These are phyloP conservation scores for Calonectria pseudoreteaudii DNA, from an alignment of 2,329 filamentous ascomycete genomes.

Conservation along the genomic window DNA sequence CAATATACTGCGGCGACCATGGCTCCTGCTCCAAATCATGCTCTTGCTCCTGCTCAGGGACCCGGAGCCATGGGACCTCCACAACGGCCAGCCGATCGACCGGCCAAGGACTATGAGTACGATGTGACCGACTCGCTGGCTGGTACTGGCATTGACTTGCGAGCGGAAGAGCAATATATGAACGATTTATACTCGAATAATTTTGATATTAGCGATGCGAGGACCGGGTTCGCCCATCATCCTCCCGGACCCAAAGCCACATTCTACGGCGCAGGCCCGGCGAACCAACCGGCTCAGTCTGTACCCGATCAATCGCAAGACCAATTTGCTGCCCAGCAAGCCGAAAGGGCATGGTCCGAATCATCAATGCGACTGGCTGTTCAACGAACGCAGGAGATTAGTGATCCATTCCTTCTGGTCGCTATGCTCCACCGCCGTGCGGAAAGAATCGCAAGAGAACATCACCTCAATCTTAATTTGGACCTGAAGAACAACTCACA, in stretches of 20 bases:
- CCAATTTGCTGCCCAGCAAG: slow-evolving; percentile 73
- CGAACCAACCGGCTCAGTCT: slow-evolving; percentile 70
- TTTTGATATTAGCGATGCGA: slow-evolving; percentile 59
- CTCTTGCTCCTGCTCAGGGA: slow-evolving; percentile 40
- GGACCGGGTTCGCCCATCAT: slow-evolving; percentile 64
- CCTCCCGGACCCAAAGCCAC: slow-evolving; percentile 65
- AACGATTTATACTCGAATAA: slow-evolving; percentile 72
- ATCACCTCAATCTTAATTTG: slow-evolving; percentile 66
- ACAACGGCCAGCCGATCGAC: slow-evolving; percentile 71
- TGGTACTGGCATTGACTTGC: slow-evolving; percentile 87
- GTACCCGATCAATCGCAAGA: slow-evolving; percentile 65
- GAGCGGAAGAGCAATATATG: slow-evolving; percentile 86
- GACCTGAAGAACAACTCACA: slow-evolving; percentile 63
- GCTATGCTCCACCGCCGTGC: slow-evolving; percentile 70
- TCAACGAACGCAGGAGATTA: slow-evolving; percentile 75
- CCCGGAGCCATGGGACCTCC: slow-evolving; percentile 65
- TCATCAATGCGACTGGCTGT: slow-evolving; percentile 72
- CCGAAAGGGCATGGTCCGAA: slow-evolving; percentile 73
- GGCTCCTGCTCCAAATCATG: slow-evolving; percentile 35
- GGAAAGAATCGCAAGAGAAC: slow-evolving; percentile 68
- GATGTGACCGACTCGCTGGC: slow-evolving; percentile 87
- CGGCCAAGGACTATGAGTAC: slow-evolving; percentile 72
- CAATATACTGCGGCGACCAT: slow-evolving; percentile 37
- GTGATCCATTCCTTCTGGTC: slow-evolving; percentile 78
- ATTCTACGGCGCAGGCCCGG: slow-evolving; percentile 74